A percentile compares a stretch with the other conserved stretches of the same genome.
Conservation (phyloP, 2,329 filamentous ascomycete genomes). For the Aspergillus pseudoviridinutans region DNA sequence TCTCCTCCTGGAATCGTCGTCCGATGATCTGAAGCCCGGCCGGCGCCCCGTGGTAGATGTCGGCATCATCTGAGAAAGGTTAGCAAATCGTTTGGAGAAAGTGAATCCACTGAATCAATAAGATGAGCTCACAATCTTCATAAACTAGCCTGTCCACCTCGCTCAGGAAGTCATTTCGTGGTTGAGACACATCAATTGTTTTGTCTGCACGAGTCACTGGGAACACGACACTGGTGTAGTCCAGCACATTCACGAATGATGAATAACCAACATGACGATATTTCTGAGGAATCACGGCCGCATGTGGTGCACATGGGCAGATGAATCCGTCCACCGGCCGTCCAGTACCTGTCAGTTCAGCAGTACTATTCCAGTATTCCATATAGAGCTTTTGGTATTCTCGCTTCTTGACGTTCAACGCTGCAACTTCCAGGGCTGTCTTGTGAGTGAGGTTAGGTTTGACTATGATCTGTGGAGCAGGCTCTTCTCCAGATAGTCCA, state of each 20-base stretch:
- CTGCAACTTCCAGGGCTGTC: constrained; percentile 43
- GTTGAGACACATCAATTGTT: constrained; percentile 42
- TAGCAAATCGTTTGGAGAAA: background rate
- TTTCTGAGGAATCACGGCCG: constrained; percentile 38
- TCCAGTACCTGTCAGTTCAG: constrained; percentile 46
- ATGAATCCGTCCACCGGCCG: constrained; percentile 52
- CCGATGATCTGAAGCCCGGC: constrained; percentile 48
- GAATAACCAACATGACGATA: constrained; percentile 48
- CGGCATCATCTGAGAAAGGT: constrained; percentile 42
- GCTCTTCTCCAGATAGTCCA: constrained; percentile 52
- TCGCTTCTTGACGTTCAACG: constrained; percentile 51
- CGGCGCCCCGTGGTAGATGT: constrained; percentile 46
- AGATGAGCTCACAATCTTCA: constrained; percentile 44
- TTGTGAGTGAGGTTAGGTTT: constrained; percentile 29
- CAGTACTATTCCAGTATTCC: constrained; percentile 61
- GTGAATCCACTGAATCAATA: background rate
- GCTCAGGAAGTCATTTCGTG: constrained; percentile 37
- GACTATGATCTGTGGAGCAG: constrained; percentile 42
- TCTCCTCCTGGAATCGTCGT: constrained; percentile 51
- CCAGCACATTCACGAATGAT: constrained; percentile 50
- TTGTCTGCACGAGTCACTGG: constrained; percentile 55
- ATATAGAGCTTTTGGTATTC: constrained; percentile 56
- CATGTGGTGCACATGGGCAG: constrained; percentile 39
- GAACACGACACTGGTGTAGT: constrained; percentile 53
- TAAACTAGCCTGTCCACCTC: constrained; percentile 44